Evolutionary conservation across 2,329 filamentous ascomycete species (phyloP), one percentile per base, ranked within the genome.

Genomic region (Teratosphaeria viscida): DNA sequence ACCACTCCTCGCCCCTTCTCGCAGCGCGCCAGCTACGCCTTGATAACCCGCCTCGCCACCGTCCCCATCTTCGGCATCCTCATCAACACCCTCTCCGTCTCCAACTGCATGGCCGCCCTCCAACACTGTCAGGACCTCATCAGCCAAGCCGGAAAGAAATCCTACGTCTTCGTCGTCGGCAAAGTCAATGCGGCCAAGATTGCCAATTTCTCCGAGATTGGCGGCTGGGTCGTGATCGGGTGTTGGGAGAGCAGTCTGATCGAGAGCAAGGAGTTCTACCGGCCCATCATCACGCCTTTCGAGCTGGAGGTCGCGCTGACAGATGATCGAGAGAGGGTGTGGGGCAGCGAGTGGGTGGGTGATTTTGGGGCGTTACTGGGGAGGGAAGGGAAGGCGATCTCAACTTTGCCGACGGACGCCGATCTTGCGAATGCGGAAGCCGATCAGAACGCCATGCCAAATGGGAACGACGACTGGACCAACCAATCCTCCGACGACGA

Each of bases 231-330:
- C 0, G 91, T 97, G 0, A 89, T 99, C 10, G 92, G 94, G 2
- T 99, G 94, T 75, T 99, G 94, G 94, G 94, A 99, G 76, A 96
- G 92, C 72, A 90, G 89, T 61, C 77, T 97, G 56, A 84, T 99
- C 4, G 92, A 96, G 67, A 90, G 91, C 64, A 88, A 89, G 60
- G 89, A 88, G 6, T 95, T 96, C 70, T 97, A 87, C 81, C 84
- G 85, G 67, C 91, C 92, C 0, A 86, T 97, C 10, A 85, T 97
- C 49, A 99, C 94, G n/a, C 92, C 92, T 0, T 97, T 95, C 72
- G 94, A 99, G 78, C 77, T 97, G 59, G 85, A 85, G 57, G 77
- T 96, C 54, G 89, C 90, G 3, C 75, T 99, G 62, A 80, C 84
- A 74, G 80, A 82, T 14, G 92, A 96, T 69, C 82, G 85, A 35